Evolutionary conservation across 768 basidiomycete genomes (phyloP).

Genomic region (Pleurotus giganteus): DNA sequence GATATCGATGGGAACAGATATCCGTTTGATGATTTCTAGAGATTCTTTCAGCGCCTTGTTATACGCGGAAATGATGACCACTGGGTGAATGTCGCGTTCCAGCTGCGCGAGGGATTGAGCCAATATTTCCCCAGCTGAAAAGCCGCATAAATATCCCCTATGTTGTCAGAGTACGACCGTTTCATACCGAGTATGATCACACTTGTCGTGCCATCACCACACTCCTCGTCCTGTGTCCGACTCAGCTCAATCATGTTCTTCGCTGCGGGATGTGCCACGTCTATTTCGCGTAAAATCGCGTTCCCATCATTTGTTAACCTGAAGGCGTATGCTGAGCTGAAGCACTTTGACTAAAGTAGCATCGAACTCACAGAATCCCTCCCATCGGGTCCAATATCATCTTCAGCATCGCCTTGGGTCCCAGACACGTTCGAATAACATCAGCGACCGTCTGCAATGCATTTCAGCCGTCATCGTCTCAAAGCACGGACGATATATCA

Average conservation of each 20-base stretch:
- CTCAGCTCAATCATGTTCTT: slow-evolving; percentile 99
- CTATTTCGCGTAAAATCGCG: slow-evolving; percentile 96
- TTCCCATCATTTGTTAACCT: slow-evolving; percentile 99
- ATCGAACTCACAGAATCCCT: slow-evolving; percentile 77
- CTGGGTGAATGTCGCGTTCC: slow-evolving; percentile 96
- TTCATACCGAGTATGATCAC: slow-evolving; percentile 92
- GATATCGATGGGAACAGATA: slow-evolving; percentile 89
- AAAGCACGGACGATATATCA: slow-evolving; percentile 17
- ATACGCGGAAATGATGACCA: slow-evolving; percentile 98
- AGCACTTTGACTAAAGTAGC: neutral
- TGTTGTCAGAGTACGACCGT: neutral
- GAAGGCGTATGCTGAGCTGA: slow-evolving; percentile 9
- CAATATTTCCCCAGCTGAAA: slow-evolving; percentile 87
- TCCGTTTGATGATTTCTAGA: slow-evolving; percentile 80
- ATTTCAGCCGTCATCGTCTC: neutral
- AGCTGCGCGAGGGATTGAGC: slow-evolving; percentile 92
- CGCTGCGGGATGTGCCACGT: slow-evolving; percentile 97
- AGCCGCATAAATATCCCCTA: neutral
- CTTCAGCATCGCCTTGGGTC: slow-evolving; percentile 98
- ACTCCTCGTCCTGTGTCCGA: slow-evolving; percentile 97
- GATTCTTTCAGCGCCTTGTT: slow-evolving; percentile 94
- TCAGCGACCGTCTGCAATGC: slow-evolving; percentile 84
- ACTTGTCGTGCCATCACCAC: slow-evolving; percentile 97
- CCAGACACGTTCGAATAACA: slow-evolving; percentile 95
- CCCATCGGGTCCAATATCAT: slow-evolving; percentile 99